Percentiles rank a stretch among this genome's conserved stretches.
Evolutionary conservation across 2,329 filamentous ascomycete genomes (phyloP).

Genomic region (Fusarium sp.): DNA sequence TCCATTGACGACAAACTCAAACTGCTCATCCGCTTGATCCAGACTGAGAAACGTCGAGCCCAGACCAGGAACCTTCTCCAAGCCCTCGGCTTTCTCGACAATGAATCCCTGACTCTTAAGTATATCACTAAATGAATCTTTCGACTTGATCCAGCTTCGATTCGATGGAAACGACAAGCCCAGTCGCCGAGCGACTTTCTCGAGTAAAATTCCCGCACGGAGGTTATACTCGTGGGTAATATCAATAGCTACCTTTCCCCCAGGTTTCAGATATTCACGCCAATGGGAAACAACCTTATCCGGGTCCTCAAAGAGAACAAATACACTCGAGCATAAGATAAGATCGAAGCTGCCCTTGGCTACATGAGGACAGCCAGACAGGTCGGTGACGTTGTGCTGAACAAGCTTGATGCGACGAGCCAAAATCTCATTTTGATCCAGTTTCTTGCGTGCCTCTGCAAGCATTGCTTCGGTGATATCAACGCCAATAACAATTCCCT

Average conservation of each 20-base stretch:
- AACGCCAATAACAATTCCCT: constrained; percentile 47
- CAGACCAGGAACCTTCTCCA: constrained; percentile 45
- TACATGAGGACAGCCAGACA: constrained; percentile 36
- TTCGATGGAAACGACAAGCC: constrained; percentile 45
- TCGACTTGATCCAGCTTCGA: constrained; percentile 46
- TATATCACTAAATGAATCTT: constrained; percentile 44
- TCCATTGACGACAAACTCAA: constrained; percentile 41
- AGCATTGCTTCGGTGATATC: constrained; percentile 51
- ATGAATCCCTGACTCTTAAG: constrained; percentile 45
- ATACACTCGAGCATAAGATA: constrained; percentile 50
- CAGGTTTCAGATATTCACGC: constrained; percentile 44
- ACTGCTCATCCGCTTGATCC: constrained; percentile 47
- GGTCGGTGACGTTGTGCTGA: constrained; percentile 45
- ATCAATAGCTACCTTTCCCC: constrained; percentile 48
- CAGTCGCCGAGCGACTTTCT: constrained; percentile 42
- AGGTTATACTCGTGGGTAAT: constrained; percentile 49
- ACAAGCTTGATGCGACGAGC: constrained; percentile 41
- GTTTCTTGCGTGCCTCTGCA: constrained; percentile 41
- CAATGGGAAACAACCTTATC: constrained; percentile 44
- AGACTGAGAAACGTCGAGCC: constrained; percentile 38
- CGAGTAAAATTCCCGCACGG: constrained; percentile 42
- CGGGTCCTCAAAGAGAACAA: constrained; percentile 48
- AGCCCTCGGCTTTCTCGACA: constrained; percentile 41
- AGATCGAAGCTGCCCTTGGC: constrained; percentile 45
- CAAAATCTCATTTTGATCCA: constrained; percentile 25